Conservation (phyloP, 1,284 basidiomycete species). For the Cystobasidium sp. region DNA sequence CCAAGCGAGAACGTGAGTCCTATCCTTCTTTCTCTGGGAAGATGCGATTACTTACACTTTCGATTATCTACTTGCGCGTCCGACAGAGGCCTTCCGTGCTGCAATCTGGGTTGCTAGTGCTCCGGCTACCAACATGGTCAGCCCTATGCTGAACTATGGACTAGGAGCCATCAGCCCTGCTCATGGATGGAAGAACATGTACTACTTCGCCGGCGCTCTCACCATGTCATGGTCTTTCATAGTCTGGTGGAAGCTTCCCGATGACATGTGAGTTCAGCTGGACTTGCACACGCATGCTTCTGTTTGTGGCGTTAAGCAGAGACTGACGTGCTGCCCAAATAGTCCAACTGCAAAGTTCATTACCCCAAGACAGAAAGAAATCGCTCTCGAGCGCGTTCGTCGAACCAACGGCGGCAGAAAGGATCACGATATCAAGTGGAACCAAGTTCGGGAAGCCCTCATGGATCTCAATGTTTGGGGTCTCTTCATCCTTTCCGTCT, state of each 20-base stretch:
- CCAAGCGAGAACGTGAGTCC: slow-evolving; percentile 38
- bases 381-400: slow-evolving; percentile 21
- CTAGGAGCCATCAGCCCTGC: slow-evolving; percentile 19
- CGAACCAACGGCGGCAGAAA: slow-evolving; percentile 17
- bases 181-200: slow-evolving; percentile 36
- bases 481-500: slow-evolving; percentile 22
- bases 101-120: slow-evolving; percentile 25
- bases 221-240: slow-evolving; percentile 33
- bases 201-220: slow-evolving; percentile 27
- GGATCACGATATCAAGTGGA: slow-evolving; percentile 34
- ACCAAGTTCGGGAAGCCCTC: slow-evolving; percentile 26
- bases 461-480: slow-evolving; percentile 31
- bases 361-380: slow-evolving; percentile 25
- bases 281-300: not conserved
- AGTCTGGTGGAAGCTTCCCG: slow-evolving; percentile 33
- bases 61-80: no score
- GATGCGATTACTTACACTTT: no score
- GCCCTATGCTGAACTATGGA: slow-evolving; percentile 33
- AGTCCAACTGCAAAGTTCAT: slow-evolving; percentile 31
- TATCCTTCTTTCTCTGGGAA: no score
- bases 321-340: not conserved
- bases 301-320: not conserved
- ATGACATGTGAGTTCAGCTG: slow-evolving; percentile 17
- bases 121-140: slow-evolving; percentile 37
- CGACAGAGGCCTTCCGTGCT: slow-evolving; percentile 26